Conservation (phyloP, 768 basidiomycete species). For the Naganishia friedmannii region DNA sequence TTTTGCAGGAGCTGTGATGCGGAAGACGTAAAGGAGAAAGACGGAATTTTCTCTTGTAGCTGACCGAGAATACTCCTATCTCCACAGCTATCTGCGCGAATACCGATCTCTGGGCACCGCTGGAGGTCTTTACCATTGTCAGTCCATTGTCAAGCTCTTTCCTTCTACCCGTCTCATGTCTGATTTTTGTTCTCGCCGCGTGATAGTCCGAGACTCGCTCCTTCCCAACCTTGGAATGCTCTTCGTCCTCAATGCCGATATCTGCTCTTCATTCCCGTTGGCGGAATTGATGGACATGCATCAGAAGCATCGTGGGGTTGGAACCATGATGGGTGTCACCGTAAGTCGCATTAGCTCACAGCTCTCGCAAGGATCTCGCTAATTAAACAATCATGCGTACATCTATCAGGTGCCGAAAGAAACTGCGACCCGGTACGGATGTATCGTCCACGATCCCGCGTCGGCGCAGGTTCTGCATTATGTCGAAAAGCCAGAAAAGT, state of each 20-base stretch:
- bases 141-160: conserved; percentile 26
- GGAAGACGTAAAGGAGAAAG: not conserved
- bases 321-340: conserved; percentile 54
- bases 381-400: not conserved
- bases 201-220: conserved; percentile 53
- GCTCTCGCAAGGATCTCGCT: no score
- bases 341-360: conserved; percentile 33
- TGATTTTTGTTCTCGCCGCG: conserved; percentile 32
- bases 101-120: conserved; percentile 55
- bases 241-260: conserved; percentile 56
- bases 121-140: conserved; percentile 52
- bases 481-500: conserved; percentile 56
- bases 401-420: conserved; percentile 51
- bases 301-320: conserved; percentile 53
- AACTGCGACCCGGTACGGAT: conserved; percentile 53
- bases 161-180: not conserved
- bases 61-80: not conserved
- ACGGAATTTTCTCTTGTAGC: not conserved
- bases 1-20: not conserved
- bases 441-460: conserved; percentile 53
- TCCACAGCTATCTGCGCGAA: conserved; percentile 54
- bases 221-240: conserved; percentile 53
- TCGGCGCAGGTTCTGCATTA: conserved; percentile 52
- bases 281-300: conserved; percentile 52
- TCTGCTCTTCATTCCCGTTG: conserved; percentile 54